phyloP scores from a whole-genome alignment of 192 early-diverging fungal species.

The Linderina pennispora region DNA sequence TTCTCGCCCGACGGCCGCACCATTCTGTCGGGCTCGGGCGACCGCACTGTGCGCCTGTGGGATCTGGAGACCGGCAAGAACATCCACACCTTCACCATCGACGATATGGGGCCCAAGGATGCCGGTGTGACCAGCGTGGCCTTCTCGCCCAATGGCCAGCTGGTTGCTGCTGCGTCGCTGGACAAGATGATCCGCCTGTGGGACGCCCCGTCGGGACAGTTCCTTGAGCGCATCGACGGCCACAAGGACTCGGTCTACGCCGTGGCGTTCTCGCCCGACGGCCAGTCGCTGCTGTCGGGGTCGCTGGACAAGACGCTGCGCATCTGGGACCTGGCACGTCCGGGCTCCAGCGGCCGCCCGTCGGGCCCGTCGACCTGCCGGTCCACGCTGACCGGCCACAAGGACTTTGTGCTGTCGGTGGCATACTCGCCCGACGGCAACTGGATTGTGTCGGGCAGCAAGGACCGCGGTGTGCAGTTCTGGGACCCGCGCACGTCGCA shows the following conservation, averaged over 20 bases:
- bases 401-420: conserved; percentile 97
- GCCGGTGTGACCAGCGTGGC: conserved; percentile 94
- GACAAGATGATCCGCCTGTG: conserved; percentile 92
- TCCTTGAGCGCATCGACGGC: conserved; percentile 86
- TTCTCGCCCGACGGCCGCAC: conserved; percentile 85
- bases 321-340: conserved; percentile 79
- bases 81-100: conserved; percentile 67
- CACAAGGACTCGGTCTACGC: conserved; percentile 96
- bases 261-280: conserved; percentile 92
- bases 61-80: conserved; percentile 71
- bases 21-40: conserved; percentile 85
- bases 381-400: conserved; percentile 55
- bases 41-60: conserved; percentile 84
- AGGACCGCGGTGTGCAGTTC: conserved; percentile 90
- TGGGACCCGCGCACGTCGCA: conserved; percentile 78
- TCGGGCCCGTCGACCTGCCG: conserved; percentile 30
- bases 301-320: conserved; percentile 87
- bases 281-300: conserved; percentile 83
- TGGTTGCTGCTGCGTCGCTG: conserved; percentile 84
- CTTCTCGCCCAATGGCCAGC: conserved; percentile 80
- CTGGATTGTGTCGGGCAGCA: conserved; percentile 89
- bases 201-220: conserved; percentile 63
- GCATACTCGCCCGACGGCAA: conserved; percentile 76
- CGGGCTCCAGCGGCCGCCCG: conserved; percentile 17
- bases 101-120: conserved; percentile 77